Conservation (phyloP, 129 eudicot species). For the Flaveria trinervia region DNA sequence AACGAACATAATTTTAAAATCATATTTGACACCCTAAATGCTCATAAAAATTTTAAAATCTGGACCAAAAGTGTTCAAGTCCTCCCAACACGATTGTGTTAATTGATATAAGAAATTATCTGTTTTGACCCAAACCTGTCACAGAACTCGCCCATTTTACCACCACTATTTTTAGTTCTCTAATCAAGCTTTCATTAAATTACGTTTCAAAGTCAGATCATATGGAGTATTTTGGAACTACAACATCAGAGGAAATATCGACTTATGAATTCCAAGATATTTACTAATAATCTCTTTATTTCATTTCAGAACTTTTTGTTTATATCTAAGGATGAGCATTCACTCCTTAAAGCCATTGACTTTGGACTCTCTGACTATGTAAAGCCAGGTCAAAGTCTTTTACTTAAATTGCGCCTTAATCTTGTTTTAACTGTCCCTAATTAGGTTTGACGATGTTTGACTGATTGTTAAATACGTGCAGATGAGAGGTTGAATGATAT, state of each 20-base stretch:
- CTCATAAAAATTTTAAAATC: background rate
- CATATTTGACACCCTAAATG: background rate
- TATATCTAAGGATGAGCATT: constrained; percentile 78
- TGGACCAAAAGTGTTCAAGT: background rate
- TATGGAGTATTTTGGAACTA: background rate
- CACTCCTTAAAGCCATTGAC: constrained; percentile 93
- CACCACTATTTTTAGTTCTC: background rate
- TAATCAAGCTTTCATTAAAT: background rate
- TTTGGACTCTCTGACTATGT: constrained; percentile 99
- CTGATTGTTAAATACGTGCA: constrained; percentile 36
- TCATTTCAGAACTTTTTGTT: constrained; percentile 84
- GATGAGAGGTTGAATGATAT: constrained; percentile 98
- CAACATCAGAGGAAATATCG: background rate
- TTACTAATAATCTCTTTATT: constrained; percentile 31
- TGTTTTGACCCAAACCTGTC: background rate
- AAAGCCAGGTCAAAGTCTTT: constrained; percentile 77
- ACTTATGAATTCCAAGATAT: background rate
- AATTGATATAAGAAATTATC: background rate
- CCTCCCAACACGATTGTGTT: background rate
- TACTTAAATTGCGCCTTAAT: constrained; percentile 14
- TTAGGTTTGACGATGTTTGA: constrained; percentile 25
- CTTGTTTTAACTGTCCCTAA: background rate
- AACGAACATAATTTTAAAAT: background rate
- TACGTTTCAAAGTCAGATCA: background rate
- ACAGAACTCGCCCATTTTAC: background rate